Percentiles rank a stretch among this genome's conserved stretches.
These are phyloP conservation scores for Mimosa bimucronata DNA, from an alignment of 306 rosid species.

Conservation along the genomic window DNA sequence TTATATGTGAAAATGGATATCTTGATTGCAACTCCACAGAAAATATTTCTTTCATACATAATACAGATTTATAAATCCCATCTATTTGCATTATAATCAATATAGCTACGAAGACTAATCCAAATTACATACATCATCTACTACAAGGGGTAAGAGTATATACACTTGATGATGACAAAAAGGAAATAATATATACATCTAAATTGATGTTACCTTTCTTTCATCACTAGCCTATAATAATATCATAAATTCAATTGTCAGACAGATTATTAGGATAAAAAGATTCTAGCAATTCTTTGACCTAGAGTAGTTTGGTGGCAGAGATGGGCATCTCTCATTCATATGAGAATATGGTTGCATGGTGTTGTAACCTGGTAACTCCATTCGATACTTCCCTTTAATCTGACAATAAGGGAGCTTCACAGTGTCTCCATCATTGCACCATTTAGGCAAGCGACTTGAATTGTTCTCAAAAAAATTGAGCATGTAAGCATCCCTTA, in stretches of 20 bases:
- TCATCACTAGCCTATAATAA: constrained; percentile 19
- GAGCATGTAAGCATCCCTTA: constrained; percentile 90
- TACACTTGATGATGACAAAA: constrained; percentile 14
- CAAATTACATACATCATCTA: constrained; percentile 33
- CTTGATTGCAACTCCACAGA: not conserved
- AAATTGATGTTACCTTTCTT: not conserved
- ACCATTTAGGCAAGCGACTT: constrained; percentile 90
- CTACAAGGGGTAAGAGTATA: constrained; percentile 5
- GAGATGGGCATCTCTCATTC: constrained; percentile 94
- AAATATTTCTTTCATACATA: not conserved
- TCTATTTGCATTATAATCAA: constrained; percentile 35
- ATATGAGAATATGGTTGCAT: constrained; percentile 78
- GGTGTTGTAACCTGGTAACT: constrained; percentile 81
- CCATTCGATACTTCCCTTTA: constrained; percentile 85
- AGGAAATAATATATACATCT: constrained; percentile 23
- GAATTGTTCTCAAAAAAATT: constrained; percentile 82
- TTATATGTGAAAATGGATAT: not conserved
- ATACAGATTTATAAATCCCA: not conserved
- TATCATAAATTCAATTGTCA: constrained; percentile 26
- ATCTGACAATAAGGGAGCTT: constrained; percentile 96
- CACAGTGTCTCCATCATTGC: constrained; percentile 79
- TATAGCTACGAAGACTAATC: constrained; percentile 27
- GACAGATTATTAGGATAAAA: constrained; percentile 17
- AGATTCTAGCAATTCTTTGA: constrained; percentile 57
- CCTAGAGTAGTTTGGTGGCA: constrained; percentile 75